Conservation (phyloP, 768 basidiomycete genomes). For the Kwoniella dendrophila region DNA sequence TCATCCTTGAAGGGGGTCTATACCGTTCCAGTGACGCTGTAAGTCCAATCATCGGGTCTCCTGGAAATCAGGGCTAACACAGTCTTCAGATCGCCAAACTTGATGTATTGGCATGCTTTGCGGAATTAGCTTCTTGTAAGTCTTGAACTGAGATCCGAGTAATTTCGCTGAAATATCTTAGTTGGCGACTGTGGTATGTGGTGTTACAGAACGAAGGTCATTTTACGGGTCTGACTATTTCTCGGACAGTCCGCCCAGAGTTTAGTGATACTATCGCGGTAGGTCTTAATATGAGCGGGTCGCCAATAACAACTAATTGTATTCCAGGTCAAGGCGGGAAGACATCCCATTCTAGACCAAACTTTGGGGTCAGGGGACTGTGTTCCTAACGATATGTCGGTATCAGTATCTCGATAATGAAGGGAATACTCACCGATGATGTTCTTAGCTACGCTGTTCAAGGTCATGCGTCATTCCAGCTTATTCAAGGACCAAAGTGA, state of each 20-base stretch:
- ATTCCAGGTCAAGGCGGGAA: conserved; percentile 71
- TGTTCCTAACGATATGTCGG: conserved; percentile 85
- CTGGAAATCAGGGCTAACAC: background rate
- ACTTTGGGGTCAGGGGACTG: conserved; percentile 69
- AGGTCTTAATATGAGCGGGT: no score
- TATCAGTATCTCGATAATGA: background rate
- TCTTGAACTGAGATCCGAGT: background rate
- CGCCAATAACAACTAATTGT: no score
- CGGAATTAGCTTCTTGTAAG: conserved; percentile 78
- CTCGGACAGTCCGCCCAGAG: conserved; percentile 75
- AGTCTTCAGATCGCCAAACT: conserved; percentile 72
- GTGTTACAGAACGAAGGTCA: no score
- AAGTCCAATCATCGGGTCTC: conserved; percentile 26
- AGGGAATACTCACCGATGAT: no score
- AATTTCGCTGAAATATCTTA: background rate
- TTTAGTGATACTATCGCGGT: conserved; percentile 44
- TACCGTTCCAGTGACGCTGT: conserved; percentile 92
- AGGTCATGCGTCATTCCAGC: conserved; percentile 75
- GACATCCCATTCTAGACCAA: conserved; percentile 83
- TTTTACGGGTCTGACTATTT: no score
- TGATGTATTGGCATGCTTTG: conserved; percentile 88
- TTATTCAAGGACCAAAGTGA: conserved; percentile 76
- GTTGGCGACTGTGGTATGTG: conserved; percentile 20
- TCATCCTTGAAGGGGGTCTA: conserved; percentile 58
- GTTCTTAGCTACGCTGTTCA: conserved; percentile 55